Conservation (phyloP, 1,284 basidiomycete species). For the Chalciporus sp. region DNA sequence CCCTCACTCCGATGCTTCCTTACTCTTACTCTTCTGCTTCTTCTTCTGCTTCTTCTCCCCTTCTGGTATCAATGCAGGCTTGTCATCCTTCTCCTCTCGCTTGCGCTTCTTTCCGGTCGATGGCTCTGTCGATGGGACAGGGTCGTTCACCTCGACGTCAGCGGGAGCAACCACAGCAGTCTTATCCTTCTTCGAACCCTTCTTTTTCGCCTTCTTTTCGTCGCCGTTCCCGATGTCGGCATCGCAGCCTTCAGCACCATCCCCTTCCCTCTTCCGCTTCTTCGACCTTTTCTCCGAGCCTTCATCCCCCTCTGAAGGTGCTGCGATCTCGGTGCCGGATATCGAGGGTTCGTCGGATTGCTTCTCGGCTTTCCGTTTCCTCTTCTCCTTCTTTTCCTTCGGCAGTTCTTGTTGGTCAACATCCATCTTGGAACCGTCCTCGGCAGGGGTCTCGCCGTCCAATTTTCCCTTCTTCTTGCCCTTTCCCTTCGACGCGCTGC, state of each 20-base stretch:
- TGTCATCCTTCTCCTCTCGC: constrained; percentile 11
- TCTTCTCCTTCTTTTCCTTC: constrained; percentile 12
- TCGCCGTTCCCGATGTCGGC: constrained; percentile 13
- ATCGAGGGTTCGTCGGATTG: not conserved
- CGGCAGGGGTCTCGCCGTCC: not conserved
- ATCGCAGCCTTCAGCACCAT: constrained; percentile 6
- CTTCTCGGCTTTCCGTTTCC: constrained; percentile 11
- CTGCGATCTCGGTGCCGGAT: not conserved
- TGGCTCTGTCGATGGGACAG: not conserved
- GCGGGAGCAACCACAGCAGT: not conserved
- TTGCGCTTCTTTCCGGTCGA: constrained; percentile 23
- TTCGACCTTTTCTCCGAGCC: constrained; percentile 18
- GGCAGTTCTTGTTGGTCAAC: constrained; percentile 9
- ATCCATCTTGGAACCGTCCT: not conserved
- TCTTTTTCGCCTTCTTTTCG: constrained; percentile 37
- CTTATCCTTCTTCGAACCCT: constrained; percentile 19
- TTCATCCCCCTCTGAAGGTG: not conserved
- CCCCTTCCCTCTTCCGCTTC: constrained; percentile 25
- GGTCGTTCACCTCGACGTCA: constrained; percentile 1
- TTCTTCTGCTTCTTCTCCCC: constrained; percentile 29
- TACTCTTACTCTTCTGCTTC: constrained; percentile 28
- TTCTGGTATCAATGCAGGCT: constrained; percentile 14
- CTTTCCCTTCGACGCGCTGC: not conserved
- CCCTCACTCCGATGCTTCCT: constrained; percentile 1
- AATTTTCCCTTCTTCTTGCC: constrained; percentile 14